Conservation (phyloP, 345 rosid species). For the Sisymbrium altissimum region DNA sequence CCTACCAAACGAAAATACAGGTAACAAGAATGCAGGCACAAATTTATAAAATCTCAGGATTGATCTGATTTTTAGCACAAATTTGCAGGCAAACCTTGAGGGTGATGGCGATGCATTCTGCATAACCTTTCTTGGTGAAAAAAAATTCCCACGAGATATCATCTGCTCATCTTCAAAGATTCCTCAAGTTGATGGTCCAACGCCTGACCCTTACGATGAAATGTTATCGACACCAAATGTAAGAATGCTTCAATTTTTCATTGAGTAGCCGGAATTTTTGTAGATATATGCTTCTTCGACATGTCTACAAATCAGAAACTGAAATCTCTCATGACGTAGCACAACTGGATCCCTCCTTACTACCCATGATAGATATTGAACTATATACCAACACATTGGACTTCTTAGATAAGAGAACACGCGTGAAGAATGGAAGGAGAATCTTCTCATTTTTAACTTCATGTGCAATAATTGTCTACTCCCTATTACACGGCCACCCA, state of each 20-base stretch:
- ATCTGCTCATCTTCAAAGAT: conserved; percentile 43
- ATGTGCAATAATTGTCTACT: background rate
- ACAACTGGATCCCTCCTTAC: background rate
- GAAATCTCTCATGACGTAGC: background rate
- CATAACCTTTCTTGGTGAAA: background rate
- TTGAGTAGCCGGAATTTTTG: background rate
- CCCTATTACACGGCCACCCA: no score
- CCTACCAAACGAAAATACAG: background rate
- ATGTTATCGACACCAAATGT: conserved; percentile 92
- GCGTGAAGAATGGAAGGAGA: background rate
- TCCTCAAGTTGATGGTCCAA: conserved; percentile 90
- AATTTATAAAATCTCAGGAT: background rate
- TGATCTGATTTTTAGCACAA: background rate
- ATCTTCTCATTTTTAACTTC: background rate
- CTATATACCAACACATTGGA: background rate
- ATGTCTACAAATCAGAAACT: background rate
- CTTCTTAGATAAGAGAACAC: background rate
- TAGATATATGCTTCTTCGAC: background rate
- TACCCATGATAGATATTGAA: no score
- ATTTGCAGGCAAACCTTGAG: conserved; percentile 21
- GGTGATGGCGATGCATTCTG: background rate
- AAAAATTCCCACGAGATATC: conserved; percentile 17
- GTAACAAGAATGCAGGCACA: background rate
- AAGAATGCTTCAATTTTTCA: conserved; percentile 25
- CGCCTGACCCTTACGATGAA: conserved; percentile 90